Conservation (phyloP, 306 rosid genomes). For the Phaseolus lunatus region DNA sequence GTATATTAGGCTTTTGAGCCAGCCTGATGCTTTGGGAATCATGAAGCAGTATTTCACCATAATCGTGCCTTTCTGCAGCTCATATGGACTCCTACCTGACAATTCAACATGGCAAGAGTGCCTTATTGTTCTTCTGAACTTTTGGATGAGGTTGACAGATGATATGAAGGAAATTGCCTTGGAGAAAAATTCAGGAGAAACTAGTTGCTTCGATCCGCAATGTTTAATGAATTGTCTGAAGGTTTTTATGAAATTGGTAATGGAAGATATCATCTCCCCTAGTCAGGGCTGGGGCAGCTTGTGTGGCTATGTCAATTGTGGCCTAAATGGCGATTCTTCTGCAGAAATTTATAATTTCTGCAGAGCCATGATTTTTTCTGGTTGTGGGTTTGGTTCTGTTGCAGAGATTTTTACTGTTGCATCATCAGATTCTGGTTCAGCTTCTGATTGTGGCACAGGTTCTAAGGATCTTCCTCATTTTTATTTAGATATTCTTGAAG, state of each 20-base stretch:
- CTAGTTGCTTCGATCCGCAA: constrained; percentile 60
- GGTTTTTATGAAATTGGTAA: constrained; percentile 79
- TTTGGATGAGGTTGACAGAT: constrained; percentile 84
- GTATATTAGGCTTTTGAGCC: constrained; percentile 68
- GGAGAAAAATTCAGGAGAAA: constrained; percentile 56
- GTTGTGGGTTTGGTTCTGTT: constrained; percentile 86
- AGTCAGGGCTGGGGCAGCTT: constrained; percentile 91
- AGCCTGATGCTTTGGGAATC: constrained; percentile 76
- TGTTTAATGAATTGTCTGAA: constrained; percentile 71
- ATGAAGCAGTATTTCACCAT: constrained; percentile 77
- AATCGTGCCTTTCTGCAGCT: constrained; percentile 65
- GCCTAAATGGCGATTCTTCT: constrained; percentile 69
- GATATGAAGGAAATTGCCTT: constrained; percentile 73
- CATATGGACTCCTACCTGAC: constrained; percentile 73
- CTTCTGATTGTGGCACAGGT: constrained; percentile 50
- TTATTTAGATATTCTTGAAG: constrained; percentile 76
- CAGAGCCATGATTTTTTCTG: constrained; percentile 87
- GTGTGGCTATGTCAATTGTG: constrained; percentile 62
- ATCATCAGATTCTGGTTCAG: constrained; percentile 57
- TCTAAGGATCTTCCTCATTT: constrained; percentile 74
- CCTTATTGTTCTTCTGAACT: constrained; percentile 80
- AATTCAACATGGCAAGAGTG: constrained; percentile 94
- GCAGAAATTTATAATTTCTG: constrained; percentile 70
- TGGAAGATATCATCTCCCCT: constrained; percentile 90
- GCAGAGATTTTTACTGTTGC: constrained; percentile 78